Base-by-base conservation (phyloP, 495 filamentous ascomycete genomes). In the Neurospora hispaniola region DNA sequence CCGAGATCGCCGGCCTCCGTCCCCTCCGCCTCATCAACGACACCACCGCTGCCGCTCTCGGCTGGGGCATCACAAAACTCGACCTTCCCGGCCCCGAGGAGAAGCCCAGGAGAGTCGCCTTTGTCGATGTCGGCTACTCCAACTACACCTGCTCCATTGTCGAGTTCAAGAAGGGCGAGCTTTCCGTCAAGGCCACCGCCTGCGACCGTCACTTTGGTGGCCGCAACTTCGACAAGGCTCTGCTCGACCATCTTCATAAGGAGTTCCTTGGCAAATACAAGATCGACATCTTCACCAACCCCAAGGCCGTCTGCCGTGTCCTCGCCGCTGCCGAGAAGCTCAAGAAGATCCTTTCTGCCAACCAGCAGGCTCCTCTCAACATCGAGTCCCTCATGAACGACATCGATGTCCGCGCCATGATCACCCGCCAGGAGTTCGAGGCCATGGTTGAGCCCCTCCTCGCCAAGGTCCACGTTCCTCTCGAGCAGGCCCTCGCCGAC, bases 371-470 rank as follows among this genome's bases (percentile, higher is more conserved):
- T 4, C 96, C 96, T n/a, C 77, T 99, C 79, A 98, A 92, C 85
- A 97, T 99, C 78, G 96, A 99, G 87, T 97, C 96, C 23, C 86
- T 98, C 74, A 98, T 99, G 96, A 95, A 98, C 80, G 96, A 99
- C 80, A 85, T 95, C 42, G 96, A 99, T 81, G 96, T 97, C 31
- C 89, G 88, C 27, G 85, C 91, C 62, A 90, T 96, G 88, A 87
- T 98, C 76, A 98, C 95, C 81, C 92, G 96, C 77, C 93, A 97
- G 78, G 94, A 98, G 79, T 88, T 99, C 72, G 96, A 99, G 85
- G 88, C 90, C 73, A 90, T 99, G 79, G 86, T 97, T 66, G 89
- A 92, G 85, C 93, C 96, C 43, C 87, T 98, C 38, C 85, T 99
- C 70, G 90, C 90, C 76, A 89, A 93, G 73, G 87, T 88, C 70